Conservation (phyloP, 2,329 filamentous ascomycete species). For the Fusarium compactum region DNA sequence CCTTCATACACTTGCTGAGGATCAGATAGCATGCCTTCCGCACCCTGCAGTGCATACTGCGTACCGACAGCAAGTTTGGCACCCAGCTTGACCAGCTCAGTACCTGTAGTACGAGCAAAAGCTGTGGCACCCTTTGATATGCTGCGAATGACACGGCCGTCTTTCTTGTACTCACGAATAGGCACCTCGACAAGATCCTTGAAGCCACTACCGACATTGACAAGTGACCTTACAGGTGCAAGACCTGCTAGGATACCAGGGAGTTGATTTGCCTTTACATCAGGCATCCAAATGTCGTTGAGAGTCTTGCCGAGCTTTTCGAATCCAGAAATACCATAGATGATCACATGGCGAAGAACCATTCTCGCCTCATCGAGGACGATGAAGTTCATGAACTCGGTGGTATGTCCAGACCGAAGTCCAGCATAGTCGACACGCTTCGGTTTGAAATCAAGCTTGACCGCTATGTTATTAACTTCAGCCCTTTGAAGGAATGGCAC, state of each 20-base stretch:
- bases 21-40: constrained; percentile 79
- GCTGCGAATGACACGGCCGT: constrained; percentile 90
- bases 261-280: constrained; percentile 90
- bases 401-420: constrained; percentile 91
- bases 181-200: constrained; percentile 89
- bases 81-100: constrained; percentile 91
- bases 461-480: constrained; percentile 84
- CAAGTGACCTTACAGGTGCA: constrained; percentile 88
- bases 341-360: constrained; percentile 86
- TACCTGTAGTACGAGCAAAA: constrained; percentile 94
- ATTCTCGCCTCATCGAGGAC: constrained; percentile 90
- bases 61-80: constrained; percentile 96
- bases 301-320: constrained; percentile 89
- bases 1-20: constrained; percentile 52
- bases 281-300: constrained; percentile 96
- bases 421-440: constrained; percentile 97
- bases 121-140: constrained; percentile 90
- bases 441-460: constrained; percentile 95
- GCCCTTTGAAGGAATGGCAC: constrained; percentile 89
- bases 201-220: constrained; percentile 90
- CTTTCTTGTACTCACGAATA: constrained; percentile 91
- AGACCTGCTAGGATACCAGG: constrained; percentile 89
- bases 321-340: constrained; percentile 92
- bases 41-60: constrained; percentile 89
- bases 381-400: constrained; percentile 99